Evolutionary conservation across 805 yeast genomes (phyloP).

Genomic region (Suhomyces faveliae): DNA sequence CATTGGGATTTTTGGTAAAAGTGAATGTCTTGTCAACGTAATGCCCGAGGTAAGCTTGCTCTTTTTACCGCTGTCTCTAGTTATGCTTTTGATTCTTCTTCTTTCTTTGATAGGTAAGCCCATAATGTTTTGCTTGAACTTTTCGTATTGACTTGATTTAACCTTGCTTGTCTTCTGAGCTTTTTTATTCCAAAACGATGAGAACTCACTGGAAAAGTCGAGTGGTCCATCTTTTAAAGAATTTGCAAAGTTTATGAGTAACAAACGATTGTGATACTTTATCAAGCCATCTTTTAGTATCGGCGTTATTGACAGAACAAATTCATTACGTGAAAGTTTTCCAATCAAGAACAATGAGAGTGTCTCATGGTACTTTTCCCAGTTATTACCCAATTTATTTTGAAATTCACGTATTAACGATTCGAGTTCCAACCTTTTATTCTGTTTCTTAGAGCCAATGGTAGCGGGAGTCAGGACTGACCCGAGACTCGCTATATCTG

Average conservation of each 20-base stretch:
- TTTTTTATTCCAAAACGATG: conserved; percentile 48
- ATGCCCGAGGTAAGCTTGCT: conserved; percentile 69
- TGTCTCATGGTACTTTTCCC: conserved; percentile 85
- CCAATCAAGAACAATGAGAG: conserved; percentile 77
- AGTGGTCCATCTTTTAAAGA: conserved; percentile 73
- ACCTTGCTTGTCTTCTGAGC: conserved; percentile 48
- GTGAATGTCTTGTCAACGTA: conserved; percentile 66
- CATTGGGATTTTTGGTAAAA: conserved; percentile 83
- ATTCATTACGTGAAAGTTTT: conserved; percentile 72
- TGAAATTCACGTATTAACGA: conserved; percentile 70
- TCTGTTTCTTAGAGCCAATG: conserved; percentile 1
- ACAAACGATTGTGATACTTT: conserved; percentile 76
- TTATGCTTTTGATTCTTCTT: conserved; percentile 76
- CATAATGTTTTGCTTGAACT: conserved; percentile 81
- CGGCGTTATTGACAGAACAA: conserved; percentile 57
- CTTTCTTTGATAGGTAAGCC: conserved; percentile 83
- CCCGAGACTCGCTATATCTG: conserved; percentile 4
- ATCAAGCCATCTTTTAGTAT: conserved; percentile 51
- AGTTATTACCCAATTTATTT: conserved; percentile 65
- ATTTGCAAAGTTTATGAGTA: conserved; percentile 81
- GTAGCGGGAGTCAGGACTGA: not conserved
- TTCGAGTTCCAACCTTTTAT: conserved; percentile 36
- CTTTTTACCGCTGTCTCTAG: conserved; percentile 78
- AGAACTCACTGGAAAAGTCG: conserved; percentile 46
- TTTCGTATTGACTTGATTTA: conserved; percentile 71